Conservation (phyloP, 208 protist genomes). For the Wallacemonas sp. region DNA sequence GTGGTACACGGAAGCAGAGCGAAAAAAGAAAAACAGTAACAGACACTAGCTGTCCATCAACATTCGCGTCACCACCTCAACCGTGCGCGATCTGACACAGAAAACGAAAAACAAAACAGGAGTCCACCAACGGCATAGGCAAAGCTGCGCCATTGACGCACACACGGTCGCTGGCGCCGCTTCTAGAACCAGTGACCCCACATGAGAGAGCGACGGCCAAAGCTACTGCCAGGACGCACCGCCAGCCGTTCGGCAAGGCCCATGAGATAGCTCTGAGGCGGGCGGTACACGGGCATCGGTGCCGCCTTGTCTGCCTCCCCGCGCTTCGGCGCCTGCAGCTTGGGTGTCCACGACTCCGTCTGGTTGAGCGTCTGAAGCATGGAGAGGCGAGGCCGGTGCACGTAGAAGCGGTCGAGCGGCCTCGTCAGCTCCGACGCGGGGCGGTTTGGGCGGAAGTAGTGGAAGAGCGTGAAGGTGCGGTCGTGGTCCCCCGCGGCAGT, state of each 20-base stretch:
- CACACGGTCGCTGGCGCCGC: neutral
- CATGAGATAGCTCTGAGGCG: conserved; percentile 86
- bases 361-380: conserved; percentile 15
- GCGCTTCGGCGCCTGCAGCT: conserved; percentile 51
- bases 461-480: conserved; percentile 58
- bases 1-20: too few relatives aligned
- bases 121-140: neutral
- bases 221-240: conserved; percentile 72
- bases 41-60: neutral
- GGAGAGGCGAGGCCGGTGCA: conserved; percentile 44
- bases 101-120: neutral
- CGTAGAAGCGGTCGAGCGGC: conserved; percentile 72
- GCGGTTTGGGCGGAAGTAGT: conserved; percentile 83
- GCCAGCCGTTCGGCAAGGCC: conserved; percentile 81
- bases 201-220: conserved; percentile 83
- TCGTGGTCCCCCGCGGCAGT: neutral
- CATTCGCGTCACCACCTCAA: too few relatives aligned
- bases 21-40: conserved; percentile 4
- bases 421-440: conserved; percentile 72
- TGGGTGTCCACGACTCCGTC: conserved; percentile 38
- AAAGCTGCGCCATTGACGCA: too few relatives aligned
- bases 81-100: too few relatives aligned
- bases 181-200: conserved; percentile 88
- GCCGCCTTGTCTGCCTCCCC: conserved; percentile 18
- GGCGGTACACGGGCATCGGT: conserved; percentile 52